Conservation (phyloP, 306 rosid species). For the Urtica urens region DNA sequence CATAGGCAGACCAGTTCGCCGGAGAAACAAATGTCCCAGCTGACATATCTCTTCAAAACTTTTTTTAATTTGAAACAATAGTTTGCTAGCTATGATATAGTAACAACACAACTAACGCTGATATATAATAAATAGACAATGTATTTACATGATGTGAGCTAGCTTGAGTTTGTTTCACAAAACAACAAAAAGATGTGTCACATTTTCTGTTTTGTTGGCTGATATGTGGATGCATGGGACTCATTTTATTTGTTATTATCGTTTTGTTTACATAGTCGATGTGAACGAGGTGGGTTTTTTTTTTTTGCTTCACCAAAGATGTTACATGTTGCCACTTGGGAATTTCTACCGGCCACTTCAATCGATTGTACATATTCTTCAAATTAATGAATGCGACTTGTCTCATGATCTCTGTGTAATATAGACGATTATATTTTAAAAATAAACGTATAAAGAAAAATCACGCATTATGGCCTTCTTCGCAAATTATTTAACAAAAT, state of each 20-base stretch:
- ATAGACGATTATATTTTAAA: too few relatives aligned
- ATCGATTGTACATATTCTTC: too few relatives aligned
- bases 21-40: constrained; percentile 21
- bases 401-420: too few relatives aligned
- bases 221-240: constrained; percentile 11
- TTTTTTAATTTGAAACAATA: too few relatives aligned
- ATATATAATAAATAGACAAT: too few relatives aligned
- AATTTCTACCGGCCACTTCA: constrained; percentile 18
- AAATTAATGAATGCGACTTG: too few relatives aligned
- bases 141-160: constrained; percentile 17
- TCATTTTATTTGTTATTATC: not conserved
- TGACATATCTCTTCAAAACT: constrained; percentile 37
- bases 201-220: constrained; percentile 6
- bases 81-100: too few relatives aligned
- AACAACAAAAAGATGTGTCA: constrained; percentile 12
- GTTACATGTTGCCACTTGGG: constrained; percentile 11
- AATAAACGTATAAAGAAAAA: too few relatives aligned
- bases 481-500: too few relatives aligned
- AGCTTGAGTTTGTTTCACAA: constrained; percentile 10
- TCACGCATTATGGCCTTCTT: too few relatives aligned
- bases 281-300: constrained; percentile 21
- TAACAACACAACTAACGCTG: too few relatives aligned
- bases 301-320: constrained; percentile 10
- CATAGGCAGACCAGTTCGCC: constrained; percentile 21
- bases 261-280: constrained; percentile 2